These are phyloP conservation scores for Coniochaeta sp. DNA, from an alignment of 2,329 filamentous ascomycete species.

Conservation along the genomic window DNA sequence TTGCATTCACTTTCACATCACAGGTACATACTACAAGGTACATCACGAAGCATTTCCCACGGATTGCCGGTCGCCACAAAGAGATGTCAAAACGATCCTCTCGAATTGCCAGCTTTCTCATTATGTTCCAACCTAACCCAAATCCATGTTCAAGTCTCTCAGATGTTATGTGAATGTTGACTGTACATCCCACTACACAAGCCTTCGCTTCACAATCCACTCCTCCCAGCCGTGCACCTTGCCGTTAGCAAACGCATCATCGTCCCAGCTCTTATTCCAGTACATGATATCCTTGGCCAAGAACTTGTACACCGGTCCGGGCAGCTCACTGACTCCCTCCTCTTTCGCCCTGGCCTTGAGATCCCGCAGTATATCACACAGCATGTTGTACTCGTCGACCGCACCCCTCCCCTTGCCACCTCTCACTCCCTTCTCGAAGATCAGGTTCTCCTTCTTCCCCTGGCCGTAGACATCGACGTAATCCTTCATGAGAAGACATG, in stretches of 20 bases:
- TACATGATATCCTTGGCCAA: constrained; percentile 3
- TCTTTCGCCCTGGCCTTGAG: background rate
- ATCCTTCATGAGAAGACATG: constrained; percentile 3
- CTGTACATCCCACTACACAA: background rate
- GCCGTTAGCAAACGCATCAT: constrained; percentile 1
- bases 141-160: too few species aligned
- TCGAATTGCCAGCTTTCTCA: too few species aligned
- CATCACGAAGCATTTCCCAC: too few species aligned
- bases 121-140: too few species aligned
- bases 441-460: constrained; percentile 1
- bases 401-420: background rate
- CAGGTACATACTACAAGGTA: too few species aligned
- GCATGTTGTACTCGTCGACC: constrained; percentile 4
- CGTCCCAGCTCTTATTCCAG: constrained; percentile 2
- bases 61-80: too few species aligned
- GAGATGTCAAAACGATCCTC: too few species aligned
- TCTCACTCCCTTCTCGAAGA: background rate
- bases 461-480: constrained; percentile 1
- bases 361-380: background rate
- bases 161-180: too few species aligned
- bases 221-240: constrained; percentile 4
- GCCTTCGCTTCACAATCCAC: background rate
- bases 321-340: background rate
- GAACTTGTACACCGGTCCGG: constrained; percentile 4
- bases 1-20: too few species aligned